These are phyloP conservation scores for Epichloe festucae DNA, from an alignment of 2,329 filamentous ascomycete species.

Conservation along the genomic window DNA sequence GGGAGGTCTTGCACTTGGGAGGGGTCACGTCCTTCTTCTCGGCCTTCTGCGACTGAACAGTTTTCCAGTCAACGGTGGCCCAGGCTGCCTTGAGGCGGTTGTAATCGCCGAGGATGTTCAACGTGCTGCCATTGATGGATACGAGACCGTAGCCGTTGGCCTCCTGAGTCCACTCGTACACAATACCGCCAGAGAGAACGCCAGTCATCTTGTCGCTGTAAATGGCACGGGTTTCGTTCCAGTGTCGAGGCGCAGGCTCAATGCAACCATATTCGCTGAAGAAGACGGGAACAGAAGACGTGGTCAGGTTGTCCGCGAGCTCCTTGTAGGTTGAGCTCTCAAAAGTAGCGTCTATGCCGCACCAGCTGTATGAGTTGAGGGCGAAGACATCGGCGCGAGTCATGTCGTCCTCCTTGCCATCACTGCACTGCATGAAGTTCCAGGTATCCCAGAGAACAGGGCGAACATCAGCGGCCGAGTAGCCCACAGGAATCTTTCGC, in stretches of 20 bases:
- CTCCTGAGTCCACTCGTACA: slow-evolving; percentile 72
- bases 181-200: slow-evolving; percentile 61
- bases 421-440: slow-evolving; percentile 61
- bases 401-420: slow-evolving; percentile 40
- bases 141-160: slow-evolving; percentile 54
- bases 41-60: slow-evolving; percentile 50
- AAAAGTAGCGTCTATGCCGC: slow-evolving; percentile 47
- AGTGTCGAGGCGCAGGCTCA: slow-evolving; percentile 53
- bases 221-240: slow-evolving; percentile 62
- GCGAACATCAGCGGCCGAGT: slow-evolving; percentile 70
- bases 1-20: slow-evolving; percentile 48
- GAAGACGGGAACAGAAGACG: slow-evolving; percentile 60
- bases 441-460: slow-evolving; percentile 59
- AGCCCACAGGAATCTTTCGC: slow-evolving; percentile 62
- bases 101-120: slow-evolving; percentile 50
- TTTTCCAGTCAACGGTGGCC: slow-evolving; percentile 56
- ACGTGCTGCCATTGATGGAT: slow-evolving; percentile 42
- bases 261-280: slow-evolving; percentile 79
- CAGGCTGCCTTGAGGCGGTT: slow-evolving; percentile 66
- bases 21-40: slow-evolving; percentile 35
- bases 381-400: slow-evolving; percentile 64
- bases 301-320: slow-evolving; percentile 51
- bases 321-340: slow-evolving; percentile 48
- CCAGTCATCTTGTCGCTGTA: slow-evolving; percentile 58
- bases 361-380: slow-evolving; percentile 63